These are phyloP conservation scores for Carex kokanica DNA, from an alignment of 176 grass and related monocot genomes.

Conservation along the genomic window DNA sequence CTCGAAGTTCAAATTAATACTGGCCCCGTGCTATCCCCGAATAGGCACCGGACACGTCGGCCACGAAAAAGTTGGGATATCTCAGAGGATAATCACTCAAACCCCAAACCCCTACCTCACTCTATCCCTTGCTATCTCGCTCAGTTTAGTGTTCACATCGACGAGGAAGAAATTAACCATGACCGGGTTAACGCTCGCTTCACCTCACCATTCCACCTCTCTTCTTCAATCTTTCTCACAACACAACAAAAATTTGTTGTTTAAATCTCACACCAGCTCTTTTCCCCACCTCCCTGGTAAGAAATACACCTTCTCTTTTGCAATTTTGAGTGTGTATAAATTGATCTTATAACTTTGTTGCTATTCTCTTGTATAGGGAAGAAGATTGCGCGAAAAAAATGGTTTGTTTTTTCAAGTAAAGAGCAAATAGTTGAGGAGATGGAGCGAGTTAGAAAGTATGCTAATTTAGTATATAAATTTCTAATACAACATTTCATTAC, in stretches of 20 bases:
- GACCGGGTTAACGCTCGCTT: not conserved
- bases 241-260: too few species aligned
- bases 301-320: not conserved
- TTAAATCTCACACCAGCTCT: too few species aligned
- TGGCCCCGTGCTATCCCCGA: too few species aligned
- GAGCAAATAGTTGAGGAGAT: conserved; percentile 44
- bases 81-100: not conserved
- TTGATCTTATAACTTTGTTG: not conserved
- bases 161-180: not conserved
- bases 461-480: conserved; percentile 1
- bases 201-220: conserved; percentile 3
- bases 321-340: not conserved
- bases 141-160: not conserved
- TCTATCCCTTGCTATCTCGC: not conserved
- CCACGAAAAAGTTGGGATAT: too few species aligned
- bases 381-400: conserved; percentile 27
- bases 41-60: too few species aligned
- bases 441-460: conserved; percentile 35
- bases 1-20: too few species aligned
- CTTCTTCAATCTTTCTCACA: not conserved
- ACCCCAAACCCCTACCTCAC: not conserved
- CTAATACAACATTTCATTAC: not conserved
- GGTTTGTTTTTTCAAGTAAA: conserved; percentile 24
- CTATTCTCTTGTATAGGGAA: conserved; percentile 34
- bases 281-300: not conserved